Evolutionary conservation across 257 asterid genomes (phyloP), one percentile per base, ranked within the genome.

Genomic region (Parsonsia alboflavescens): DNA sequence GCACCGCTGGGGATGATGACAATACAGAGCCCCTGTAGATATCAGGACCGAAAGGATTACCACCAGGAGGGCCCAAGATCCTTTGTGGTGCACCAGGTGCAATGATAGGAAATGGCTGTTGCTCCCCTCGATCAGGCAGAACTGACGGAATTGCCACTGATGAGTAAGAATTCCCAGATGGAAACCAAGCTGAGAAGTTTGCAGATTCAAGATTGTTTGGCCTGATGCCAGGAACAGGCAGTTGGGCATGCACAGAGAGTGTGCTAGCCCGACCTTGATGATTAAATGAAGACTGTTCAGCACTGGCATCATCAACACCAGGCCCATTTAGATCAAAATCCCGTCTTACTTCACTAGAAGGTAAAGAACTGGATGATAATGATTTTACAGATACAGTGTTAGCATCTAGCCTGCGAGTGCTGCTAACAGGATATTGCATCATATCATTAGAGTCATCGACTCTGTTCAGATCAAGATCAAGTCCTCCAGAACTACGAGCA

Each of bases 21-120:
- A 93, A 83, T 67, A 91, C 90, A 7, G 98, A 90, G 71, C 97
- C 96, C n/a, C 97, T 87, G 69, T 85, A 86, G 58, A 87, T 74
- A 73, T 91, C 97, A 21, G 88, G 85, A 49, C 79, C 70, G 71
- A 85, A 86, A 64, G 88, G 79, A 48, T 81, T 39, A 54, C 86
- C 79, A 17, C 87, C 90, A 79, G 91, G 62, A 77, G 89, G 84
- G 57, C 83, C 89, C 80, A 91, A 86, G 7, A 88, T 78, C 76
- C 96, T 85, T 71, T 87, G 96, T 2, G 88, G 78, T 13, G 86
- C 90, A 72, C 84, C 89, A 49, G 95, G 82, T n/a, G 92, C 84
- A 80, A 87, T 72, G 61, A 89, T 70, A 73, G 96, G 84, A 85
- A 94, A 83, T 78, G 90, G 84, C 85, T 77, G 72, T 85, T 77